Base-by-base conservation (phyloP, 202 grass and related monocot genomes). In the Setaria viridis region DNA sequence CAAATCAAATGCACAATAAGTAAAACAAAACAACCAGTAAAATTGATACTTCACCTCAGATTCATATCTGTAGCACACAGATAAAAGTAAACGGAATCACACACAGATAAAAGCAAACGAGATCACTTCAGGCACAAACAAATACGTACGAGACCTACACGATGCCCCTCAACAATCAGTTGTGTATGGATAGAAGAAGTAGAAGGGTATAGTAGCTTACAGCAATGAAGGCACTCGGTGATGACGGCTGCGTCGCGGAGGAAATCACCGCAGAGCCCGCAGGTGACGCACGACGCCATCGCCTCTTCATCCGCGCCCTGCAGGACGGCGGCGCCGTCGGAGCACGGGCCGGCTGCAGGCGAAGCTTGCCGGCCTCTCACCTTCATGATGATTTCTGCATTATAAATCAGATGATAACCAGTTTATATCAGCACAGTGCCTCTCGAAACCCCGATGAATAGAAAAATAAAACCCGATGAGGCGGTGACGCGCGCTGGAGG, bases 181-280 rank as follows among this genome's bases (percentile, higher is more conserved):
- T 0, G 49, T 0, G 3, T 13, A 0, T 4, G 16, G 51, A 5
- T 54, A 54, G 16, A 54, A 4, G 51, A 1, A 20, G 14, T 25
- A 25, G 25, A 25, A 25, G 42, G 39, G 3, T 2, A 41, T 41
- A 45, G 3, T n/a, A 41, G 30, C 92, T 91, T 69, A 94, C 89
- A 94, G 69, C 84, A 85, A 54, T 91, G 92, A 45, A 91, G 89
- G 84, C 92, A 94, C 80, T 91, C 89, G n/a, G 89, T 80, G 66
- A 89, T 83, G 72, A 84, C 87, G 66, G 84, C 91, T 72, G 89
- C 89, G 37, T 89, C 87, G 10, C 89, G 76, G 57, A 94, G 79
- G 57, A 94, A 67, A 63, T 86, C 76, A 47, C 81, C 46, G 65
- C 92, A 89, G 84, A 94, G 84, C 20, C 76, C 89, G 74, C 92